Conservation (phyloP, 352 stramenopile genomes). For the Globisporangium megalacanthum region DNA sequence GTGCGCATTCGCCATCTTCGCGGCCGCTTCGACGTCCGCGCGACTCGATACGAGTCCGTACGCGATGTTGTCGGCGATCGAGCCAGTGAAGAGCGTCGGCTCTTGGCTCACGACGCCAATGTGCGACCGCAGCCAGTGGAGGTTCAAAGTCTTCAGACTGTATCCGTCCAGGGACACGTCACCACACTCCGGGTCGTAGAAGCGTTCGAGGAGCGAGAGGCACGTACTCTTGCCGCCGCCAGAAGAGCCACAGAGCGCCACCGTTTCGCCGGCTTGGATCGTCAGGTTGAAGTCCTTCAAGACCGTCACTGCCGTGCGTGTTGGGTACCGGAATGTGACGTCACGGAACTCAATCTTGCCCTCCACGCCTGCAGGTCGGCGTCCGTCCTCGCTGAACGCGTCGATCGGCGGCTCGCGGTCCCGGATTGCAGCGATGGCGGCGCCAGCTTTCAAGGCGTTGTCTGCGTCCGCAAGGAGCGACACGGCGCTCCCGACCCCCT, state of each 20-base stretch:
- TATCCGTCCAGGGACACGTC: conserved; percentile 18
- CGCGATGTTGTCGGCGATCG: conserved; percentile 40
- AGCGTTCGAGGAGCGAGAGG: conserved; percentile 24
- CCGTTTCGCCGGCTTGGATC: conserved; percentile 18
- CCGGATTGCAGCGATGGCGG: conserved; percentile 5
- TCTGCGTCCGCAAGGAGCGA: conserved; percentile 22
- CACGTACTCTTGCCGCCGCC: conserved; percentile 27
- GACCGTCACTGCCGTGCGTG: conserved; percentile 14
- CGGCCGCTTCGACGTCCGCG: conserved; percentile 61
- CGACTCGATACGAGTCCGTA: conserved; percentile 27
- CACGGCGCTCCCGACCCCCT: conserved; percentile 25
- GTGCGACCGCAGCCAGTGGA: conserved; percentile 22
- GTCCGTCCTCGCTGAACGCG: conserved; percentile 4
- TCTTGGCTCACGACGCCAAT: conserved; percentile 55
- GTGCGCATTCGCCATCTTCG: conserved; percentile 79
- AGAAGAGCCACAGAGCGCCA: conserved; percentile 21
- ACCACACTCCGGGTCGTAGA: conserved; percentile 23
- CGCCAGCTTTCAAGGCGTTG: conserved; percentile 24
- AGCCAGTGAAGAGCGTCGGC: conserved; percentile 43
- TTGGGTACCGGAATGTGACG: conserved; percentile 23
- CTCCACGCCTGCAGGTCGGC: conserved; percentile 1
- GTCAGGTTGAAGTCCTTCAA: conserved; percentile 13
- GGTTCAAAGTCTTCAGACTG: conserved; percentile 16
- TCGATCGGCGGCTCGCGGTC: conserved; percentile 5
- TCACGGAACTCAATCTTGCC: conserved; percentile 17